These are phyloP conservation scores for Fusarium foetens DNA, from an alignment of 2,329 filamentous ascomycete species.

Conservation along the genomic window DNA sequence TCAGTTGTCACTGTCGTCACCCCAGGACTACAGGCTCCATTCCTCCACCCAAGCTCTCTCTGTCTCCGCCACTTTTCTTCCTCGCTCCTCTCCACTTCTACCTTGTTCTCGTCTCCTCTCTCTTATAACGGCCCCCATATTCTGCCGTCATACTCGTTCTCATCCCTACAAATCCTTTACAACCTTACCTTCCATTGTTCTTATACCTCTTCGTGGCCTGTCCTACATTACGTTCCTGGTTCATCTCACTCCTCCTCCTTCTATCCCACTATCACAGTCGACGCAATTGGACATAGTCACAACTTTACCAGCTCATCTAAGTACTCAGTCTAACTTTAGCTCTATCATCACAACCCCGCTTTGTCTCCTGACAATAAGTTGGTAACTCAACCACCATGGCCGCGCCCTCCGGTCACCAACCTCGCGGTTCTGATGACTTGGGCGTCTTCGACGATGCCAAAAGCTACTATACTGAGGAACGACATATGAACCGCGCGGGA, in stretches of 20 bases:
- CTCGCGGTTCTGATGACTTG: slow-evolving; percentile 58
- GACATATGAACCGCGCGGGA: slow-evolving; percentile 62
- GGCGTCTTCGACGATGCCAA: slow-evolving; percentile 66
- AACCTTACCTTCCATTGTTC: slow-evolving; percentile 26
- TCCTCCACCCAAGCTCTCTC: slow-evolving; percentile 43
- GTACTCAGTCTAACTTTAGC: neutral
- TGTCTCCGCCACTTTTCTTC: slow-evolving; percentile 36
- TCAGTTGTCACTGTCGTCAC: slow-evolving; percentile 35
- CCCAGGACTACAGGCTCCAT: slow-evolving; percentile 33
- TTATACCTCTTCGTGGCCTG: slow-evolving; percentile 29
- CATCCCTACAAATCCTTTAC: slow-evolving; percentile 32
- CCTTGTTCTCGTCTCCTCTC: slow-evolving; percentile 29
- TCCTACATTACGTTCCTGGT: slow-evolving; percentile 22
- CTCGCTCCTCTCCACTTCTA: slow-evolving; percentile 32
- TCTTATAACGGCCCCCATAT: slow-evolving; percentile 20
- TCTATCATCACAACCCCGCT: slow-evolving; percentile 10
- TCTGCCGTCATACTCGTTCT: slow-evolving; percentile 35
- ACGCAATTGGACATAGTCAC: slow-evolving; percentile 21
- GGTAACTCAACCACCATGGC: slow-evolving; percentile 40
- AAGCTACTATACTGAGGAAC: slow-evolving; percentile 68
- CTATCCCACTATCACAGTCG: slow-evolving; percentile 14
- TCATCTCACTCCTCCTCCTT: slow-evolving; percentile 8
- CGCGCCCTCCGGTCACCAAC: slow-evolving; percentile 43
- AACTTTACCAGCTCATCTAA: slow-evolving; percentile 1
- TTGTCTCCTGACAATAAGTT: slow-evolving; percentile 13